Evolutionary conservation across 2,329 filamentous ascomycete genomes (phyloP).

Genomic region (Verticillium albo-atrum): DNA sequence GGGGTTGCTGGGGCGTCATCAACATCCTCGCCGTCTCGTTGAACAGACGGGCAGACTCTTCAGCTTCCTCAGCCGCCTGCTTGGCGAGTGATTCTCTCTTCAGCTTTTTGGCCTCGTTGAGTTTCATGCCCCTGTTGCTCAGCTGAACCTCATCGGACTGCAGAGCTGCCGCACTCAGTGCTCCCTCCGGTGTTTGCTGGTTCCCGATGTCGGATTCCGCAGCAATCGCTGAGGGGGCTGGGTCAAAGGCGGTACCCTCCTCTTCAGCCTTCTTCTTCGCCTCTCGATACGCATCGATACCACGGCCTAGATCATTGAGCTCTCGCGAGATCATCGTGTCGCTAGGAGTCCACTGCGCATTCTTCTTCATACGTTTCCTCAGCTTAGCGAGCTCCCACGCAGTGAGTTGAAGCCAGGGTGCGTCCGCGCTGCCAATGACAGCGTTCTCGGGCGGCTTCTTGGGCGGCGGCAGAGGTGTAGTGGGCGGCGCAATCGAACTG

Average conservation of each 20-base stretch:
- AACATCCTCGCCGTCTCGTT: conserved; percentile 41
- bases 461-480: conserved; percentile 49
- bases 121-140: conserved; percentile 70
- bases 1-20: conserved; percentile 27
- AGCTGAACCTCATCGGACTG: conserved; percentile 58
- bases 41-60: conserved; percentile 51
- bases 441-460: conserved; percentile 44
- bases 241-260: conserved; percentile 58
- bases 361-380: conserved; percentile 88
- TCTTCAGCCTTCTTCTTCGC: conserved; percentile 63
- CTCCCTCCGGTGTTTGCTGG: conserved; percentile 53
- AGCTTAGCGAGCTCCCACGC: conserved; percentile 63
- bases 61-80: conserved; percentile 58
- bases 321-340: conserved; percentile 83
- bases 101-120: conserved; percentile 73
- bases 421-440: conserved; percentile 52
- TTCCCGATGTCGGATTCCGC: conserved; percentile 47
- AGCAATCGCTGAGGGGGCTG: conserved; percentile 32
- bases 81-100: conserved; percentile 63
- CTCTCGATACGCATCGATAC: conserved; percentile 55
- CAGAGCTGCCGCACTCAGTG: conserved; percentile 52
- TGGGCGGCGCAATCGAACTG: conserved; percentile 22
- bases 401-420: conserved; percentile 63
- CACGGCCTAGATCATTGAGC: conserved; percentile 65
- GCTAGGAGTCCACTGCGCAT: conserved; percentile 78